A percentile compares a stretch with the other conserved stretches of the same genome.
Evolutionary conservation across 2,329 filamentous ascomycete genomes (phyloP).

Genomic region (Botryosphaeria agaves): DNA sequence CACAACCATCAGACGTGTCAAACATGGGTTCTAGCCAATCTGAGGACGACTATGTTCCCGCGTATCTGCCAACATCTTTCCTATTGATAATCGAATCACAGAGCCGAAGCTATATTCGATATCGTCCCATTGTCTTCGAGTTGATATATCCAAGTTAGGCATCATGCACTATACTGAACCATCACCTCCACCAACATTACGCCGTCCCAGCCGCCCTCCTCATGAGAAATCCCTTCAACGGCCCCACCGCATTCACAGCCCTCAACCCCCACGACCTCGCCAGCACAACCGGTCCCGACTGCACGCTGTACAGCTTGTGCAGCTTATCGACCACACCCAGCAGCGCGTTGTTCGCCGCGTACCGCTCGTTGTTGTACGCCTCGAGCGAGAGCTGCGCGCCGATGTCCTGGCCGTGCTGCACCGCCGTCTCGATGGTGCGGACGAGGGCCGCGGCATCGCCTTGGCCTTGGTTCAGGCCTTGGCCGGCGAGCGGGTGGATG

Average conservation of each 20-base stretch:
- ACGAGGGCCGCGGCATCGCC: slow-evolving; percentile 72
- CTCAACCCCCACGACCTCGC: slow-evolving; percentile 60
- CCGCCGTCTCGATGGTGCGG: slow-evolving; percentile 55
- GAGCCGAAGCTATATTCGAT: no score
- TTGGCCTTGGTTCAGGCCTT: slow-evolving; percentile 86
- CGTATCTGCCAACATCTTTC: no score
- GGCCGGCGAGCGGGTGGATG: slow-evolving; percentile 83
- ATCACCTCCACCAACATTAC: no score
- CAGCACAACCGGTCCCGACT: slow-evolving; percentile 62
- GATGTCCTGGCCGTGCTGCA: slow-evolving; percentile 73
- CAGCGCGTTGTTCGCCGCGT: slow-evolving; percentile 61
- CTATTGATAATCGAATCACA: no score
- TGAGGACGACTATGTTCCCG: no score
- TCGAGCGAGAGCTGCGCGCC: slow-evolving; percentile 66
- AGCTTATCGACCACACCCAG: slow-evolving; percentile 75
- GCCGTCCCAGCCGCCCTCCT: slow-evolving; percentile 34
- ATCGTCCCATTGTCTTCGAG: no score
- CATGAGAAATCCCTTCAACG: slow-evolving; percentile 79
- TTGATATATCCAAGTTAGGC: no score
- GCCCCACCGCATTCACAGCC: slow-evolving; percentile 55
- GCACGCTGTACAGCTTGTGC: slow-evolving; percentile 78
- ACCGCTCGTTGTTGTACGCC: slow-evolving; percentile 64
- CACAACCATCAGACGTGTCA: no score
- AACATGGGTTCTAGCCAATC: no score
- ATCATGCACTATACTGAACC: no score